Base-by-base conservation (phyloP, 164 flowering plant genomes). In the Akebia trifoliata region DNA sequence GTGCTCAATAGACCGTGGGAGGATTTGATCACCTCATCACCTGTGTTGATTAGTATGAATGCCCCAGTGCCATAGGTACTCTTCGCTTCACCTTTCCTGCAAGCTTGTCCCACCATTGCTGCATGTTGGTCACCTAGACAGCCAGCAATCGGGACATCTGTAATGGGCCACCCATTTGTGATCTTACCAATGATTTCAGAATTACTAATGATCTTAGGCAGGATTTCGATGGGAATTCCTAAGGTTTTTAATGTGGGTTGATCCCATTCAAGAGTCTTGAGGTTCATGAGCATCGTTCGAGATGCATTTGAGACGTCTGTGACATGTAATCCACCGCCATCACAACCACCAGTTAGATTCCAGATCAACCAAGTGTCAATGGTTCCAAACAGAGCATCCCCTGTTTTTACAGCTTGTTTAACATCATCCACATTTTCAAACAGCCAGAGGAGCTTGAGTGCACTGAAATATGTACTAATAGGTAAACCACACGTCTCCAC, bases 31-130 rank as follows among this genome's bases (percentile, higher is more conserved):
- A 62, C 50, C 72, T 73, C 80, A 12, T 73, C 78, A 8, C 98
- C 98, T 0, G 95, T 89, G 68, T 92, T 92, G 1, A 86, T 68
- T 14, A 86, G 83, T 31, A 92, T 92, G 55, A 92, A 92, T 0
- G 96, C 98, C 4, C 98, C 96, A 17, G 96, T 92, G 2, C 96
- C 98, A 59, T 89, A 89, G 10, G 98, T 92, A 79, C 96, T 83
- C 57, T 92, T 89, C 1, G 96, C 98, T 75, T 92, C 86, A 0
- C 98, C 98, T 56, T 78, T 86, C 25, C 72, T 59, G 52, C 98
- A 92, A 36, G 86, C 81, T 66, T 92, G 98, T 2, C 98, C 96
- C 22, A 92, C 54, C 90, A 86, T 92, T 15, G 98, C 98, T 1
- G 96, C 96, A 54, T 92, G 98, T 59, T 92, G 98, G 54, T 92